A percentile compares a stretch with the other conserved stretches of the same genome.
Conservation (phyloP, 2,329 filamentous ascomycete genomes). For the Pseudonectria foliicola region DNA sequence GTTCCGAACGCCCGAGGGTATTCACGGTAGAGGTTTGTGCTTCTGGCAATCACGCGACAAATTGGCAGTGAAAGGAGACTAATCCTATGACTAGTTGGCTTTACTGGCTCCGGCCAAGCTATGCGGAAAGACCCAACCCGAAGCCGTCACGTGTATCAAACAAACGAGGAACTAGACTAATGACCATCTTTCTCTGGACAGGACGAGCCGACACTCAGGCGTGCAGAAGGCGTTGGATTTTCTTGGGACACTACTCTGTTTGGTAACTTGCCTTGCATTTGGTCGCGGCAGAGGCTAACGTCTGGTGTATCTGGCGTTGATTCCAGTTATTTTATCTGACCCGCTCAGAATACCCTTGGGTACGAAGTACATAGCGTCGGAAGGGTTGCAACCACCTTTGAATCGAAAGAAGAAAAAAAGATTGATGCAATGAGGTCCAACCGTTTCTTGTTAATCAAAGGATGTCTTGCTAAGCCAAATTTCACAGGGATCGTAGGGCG, state of each 20-base stretch:
- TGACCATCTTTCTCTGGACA: constrained; percentile 19
- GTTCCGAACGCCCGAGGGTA: constrained; percentile 86
- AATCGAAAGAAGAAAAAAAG: constrained; percentile 20
- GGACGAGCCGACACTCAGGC: constrained; percentile 15
- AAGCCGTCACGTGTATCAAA: constrained; percentile 77
- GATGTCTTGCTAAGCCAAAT: constrained; percentile 13
- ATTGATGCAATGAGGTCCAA: constrained; percentile 5
- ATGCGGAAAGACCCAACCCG: constrained; percentile 90
- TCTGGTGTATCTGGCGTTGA: constrained; percentile 19
- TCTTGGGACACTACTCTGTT: constrained; percentile 23
- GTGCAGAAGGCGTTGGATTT: constrained; percentile 18
- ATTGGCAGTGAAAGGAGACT: constrained; percentile 6
- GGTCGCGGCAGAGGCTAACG: constrained; percentile 37
- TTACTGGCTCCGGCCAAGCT: constrained; percentile 87
- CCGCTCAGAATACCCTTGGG: constrained; percentile 8
- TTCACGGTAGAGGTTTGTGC: constrained; percentile 72
- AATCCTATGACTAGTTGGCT: constrained; percentile 62
- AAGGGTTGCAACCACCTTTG: constrained; percentile 4
- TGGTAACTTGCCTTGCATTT: constrained; percentile 30
- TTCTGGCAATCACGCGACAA: background rate
- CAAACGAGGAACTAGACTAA: constrained; percentile 67
- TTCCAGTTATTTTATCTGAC: constrained; percentile 13
- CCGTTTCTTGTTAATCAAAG: constrained; percentile 4
- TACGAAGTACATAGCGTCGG: constrained; percentile 17
- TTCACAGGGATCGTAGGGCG: constrained; percentile 7